Conservation (phyloP, 1,284 basidiomycete species). For the Serendipita sp. region DNA sequence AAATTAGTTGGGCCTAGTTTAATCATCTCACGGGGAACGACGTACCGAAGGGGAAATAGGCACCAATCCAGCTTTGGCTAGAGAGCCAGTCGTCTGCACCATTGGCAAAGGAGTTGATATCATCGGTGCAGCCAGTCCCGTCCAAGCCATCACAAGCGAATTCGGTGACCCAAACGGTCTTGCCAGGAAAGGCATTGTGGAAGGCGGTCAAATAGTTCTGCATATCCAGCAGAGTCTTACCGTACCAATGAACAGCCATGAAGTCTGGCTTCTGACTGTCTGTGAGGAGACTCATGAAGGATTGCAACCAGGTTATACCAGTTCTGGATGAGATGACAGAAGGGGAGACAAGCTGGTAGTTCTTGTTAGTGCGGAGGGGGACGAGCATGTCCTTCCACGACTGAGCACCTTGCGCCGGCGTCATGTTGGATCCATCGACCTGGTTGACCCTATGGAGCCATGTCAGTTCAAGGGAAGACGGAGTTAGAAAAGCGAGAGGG, state of each 20-base stretch:
- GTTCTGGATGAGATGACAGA: not conserved
- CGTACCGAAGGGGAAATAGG: not conserved
- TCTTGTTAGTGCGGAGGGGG: not conserved
- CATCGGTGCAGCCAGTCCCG: not conserved
- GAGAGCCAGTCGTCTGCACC: not conserved
- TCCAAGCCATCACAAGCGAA: conserved; percentile 9
- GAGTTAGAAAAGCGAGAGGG: not conserved
- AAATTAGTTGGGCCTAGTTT: no score
- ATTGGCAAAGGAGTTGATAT: not conserved
- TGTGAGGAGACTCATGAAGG: not conserved
- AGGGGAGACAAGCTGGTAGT: not conserved
- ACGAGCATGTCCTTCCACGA: not conserved
- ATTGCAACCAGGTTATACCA: not conserved
- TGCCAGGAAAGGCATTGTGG: conserved; percentile 6
- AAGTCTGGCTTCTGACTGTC: not conserved
- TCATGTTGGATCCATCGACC: not conserved
- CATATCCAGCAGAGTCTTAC: conserved; percentile 5
- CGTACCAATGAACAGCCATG: conserved; percentile 10
- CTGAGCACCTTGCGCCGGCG: not conserved
- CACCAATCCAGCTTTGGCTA: not conserved
- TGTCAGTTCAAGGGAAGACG: not conserved
- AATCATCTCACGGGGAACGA: no score
- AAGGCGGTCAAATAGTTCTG: conserved; percentile 7
- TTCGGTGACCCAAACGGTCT: conserved; percentile 10
- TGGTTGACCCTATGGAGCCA: not conserved